Conservation (phyloP, 2,329 filamentous ascomycete genomes). For the Lasiodiplodia sp. region DNA sequence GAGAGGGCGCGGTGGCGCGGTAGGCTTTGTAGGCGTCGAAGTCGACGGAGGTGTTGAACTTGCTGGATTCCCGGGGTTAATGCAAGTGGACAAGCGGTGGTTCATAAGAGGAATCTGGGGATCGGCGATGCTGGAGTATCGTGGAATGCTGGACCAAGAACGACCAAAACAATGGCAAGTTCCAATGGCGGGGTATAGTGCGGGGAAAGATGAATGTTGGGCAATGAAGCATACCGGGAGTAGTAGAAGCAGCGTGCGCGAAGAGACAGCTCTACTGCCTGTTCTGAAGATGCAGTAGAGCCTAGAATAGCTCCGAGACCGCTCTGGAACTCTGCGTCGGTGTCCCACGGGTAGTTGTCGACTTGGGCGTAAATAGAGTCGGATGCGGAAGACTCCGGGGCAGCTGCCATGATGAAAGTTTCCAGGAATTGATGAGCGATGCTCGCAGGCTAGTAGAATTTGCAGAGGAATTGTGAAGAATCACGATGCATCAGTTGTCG, state of each 20-base stretch:
- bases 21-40: conserved; percentile 73
- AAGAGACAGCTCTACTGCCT: conserved; percentile 65
- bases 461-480: background rate
- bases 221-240: conserved; percentile 47
- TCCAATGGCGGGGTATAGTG: conserved; percentile 22
- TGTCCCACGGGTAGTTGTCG: conserved; percentile 71
- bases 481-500: background rate
- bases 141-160: background rate
- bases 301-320: conserved; percentile 72
- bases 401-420: conserved; percentile 14
- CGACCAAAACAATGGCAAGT: background rate
- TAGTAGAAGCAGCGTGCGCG: conserved; percentile 77
- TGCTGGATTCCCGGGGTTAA: conserved; percentile 43
- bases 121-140: background rate
- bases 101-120: background rate
- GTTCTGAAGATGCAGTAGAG: conserved; percentile 56
- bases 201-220: background rate
- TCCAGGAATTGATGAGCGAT: too few species aligned
- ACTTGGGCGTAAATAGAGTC: conserved; percentile 61
- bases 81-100: background rate
- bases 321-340: conserved; percentile 73
- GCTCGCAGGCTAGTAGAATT: background rate
- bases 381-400: conserved; percentile 2
- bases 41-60: conserved; percentile 62
- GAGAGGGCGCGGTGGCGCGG: conserved; percentile 45